Evolutionary conservation across 2,329 filamentous ascomycete genomes (phyloP).

Genomic region (Aureobasidium sp.): DNA sequence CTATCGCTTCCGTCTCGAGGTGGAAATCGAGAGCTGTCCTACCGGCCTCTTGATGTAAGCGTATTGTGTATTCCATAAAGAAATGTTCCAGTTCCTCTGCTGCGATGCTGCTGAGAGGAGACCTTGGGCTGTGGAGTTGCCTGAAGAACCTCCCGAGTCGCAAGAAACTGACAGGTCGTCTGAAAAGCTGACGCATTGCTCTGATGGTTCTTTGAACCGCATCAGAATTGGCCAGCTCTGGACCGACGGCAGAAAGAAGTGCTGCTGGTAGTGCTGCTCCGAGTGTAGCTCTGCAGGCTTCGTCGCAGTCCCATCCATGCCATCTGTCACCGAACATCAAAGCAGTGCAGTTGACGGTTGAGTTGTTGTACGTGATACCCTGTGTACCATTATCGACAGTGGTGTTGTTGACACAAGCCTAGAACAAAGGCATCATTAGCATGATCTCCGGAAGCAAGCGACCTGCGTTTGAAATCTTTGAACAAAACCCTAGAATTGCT

Average conservation of each 20-base stretch:
- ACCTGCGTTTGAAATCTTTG: too few species aligned
- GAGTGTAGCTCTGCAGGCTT: neutral
- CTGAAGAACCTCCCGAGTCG: neutral
- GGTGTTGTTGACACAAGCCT: neutral
- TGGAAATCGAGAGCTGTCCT: too few species aligned
- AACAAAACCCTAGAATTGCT: too few species aligned
- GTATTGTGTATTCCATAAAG: too few species aligned
- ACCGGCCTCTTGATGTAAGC: too few species aligned
- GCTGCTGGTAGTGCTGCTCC: neutral
- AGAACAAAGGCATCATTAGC: neutral
- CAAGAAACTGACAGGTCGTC: neutral
- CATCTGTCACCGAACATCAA: neutral
- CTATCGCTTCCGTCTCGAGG: too few species aligned
- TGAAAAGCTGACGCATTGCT: neutral
- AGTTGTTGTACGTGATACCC: neutral
- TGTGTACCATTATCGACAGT: neutral
- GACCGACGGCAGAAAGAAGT: neutral
- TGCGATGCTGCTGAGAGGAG: neutral
- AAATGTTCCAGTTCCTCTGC: too few species aligned
- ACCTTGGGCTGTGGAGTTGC: neutral
- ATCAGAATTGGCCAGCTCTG: neutral
- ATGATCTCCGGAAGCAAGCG: neutral
- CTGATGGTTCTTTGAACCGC: neutral
- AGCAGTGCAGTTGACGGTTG: neutral
- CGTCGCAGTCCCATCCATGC: neutral